Base-by-base conservation (phyloP, 768 basidiomycete species). In the Lepiota venenata region DNA sequence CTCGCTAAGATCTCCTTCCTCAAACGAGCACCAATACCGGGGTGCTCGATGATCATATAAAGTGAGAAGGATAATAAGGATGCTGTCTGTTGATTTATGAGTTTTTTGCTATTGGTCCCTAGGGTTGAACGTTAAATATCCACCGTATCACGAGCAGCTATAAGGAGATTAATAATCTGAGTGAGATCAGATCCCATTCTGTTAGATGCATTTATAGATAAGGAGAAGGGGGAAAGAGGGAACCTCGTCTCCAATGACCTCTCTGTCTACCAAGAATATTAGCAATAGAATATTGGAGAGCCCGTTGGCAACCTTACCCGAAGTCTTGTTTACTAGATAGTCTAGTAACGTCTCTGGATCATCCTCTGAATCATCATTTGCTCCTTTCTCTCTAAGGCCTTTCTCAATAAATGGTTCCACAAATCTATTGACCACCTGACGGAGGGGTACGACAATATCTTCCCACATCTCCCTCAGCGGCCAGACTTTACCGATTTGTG, bases 71-170 rank as follows among this genome's bases (percentile, higher is more conserved):
- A 74, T 9, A 78, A 61, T 0, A 70, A 64, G 10, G 68, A 64
- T 11, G 74, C 71, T 7, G 76, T 78, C 72, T 73, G 48, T n/a
- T n/a, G 52, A 16, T 32, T 7, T 8, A 3, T 32, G 6, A 32
- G 32, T 32, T 8, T 32, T 8, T 32, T 11, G 32, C 32, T 4
- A 7, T 2, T 32, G 32, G 10, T n/a, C n/a, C n/a, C n/a, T n/a
- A 32, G 32, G 32, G 29, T 52, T n/a, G n/a, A 16, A 63, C 70
- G 21, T n/a, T n/a, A n/a, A n/a, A n/a, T n/a, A n/a, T n/a, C n/a
- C 48, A 76, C 76, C 1, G 83, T 85, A 55, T 85, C 84, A 21
- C 81, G 71, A 9, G 79, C 81, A 18, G 82, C 82, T 18, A 84
- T 70, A n/a, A 81, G 65, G 39, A 84, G 78, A 57, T 83, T 83